Base-by-base conservation (phyloP, 495 filamentous ascomycete genomes). In the Hypoxylon intermedium region DNA sequence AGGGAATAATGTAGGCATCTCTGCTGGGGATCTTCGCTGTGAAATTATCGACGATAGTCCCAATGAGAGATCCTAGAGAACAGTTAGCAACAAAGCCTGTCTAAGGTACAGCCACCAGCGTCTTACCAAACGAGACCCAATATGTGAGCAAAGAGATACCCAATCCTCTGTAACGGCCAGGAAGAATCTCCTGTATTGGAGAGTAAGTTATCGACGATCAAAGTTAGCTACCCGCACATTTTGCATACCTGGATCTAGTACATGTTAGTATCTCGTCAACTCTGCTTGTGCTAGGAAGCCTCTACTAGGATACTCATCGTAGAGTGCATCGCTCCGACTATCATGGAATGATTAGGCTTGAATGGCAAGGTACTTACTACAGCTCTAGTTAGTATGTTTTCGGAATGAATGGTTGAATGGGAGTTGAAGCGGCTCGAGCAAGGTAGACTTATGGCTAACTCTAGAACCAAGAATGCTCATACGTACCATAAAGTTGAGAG, bases 31-130 rank as follows among this genome's bases (percentile, higher is more conserved):
- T 74, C 37, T 73, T 74, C 5, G 75, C 71, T 0, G 84, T 83
- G 54, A 79, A 80, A 64, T 85, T 86, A 68, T 87, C 85, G 45
- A 88, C 75, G 18, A 86, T 78, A n/a, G 85, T 83, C 24, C 84
- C 85, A 50, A 87, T 72, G 12, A 87, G 75, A 6, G 80, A 63
- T 11, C 68, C 68, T 71, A 24, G 9, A 38, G 28, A 23, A 1
- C 6, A 12, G 41, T 24, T 53, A 45, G 53, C 12, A 20, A 45
- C 9, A 16, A 9, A 3, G 40, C 9, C 13, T 2, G 12, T 6
- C 13, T 19, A 0, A 19, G 2, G 33, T 23, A 2, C 6, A 4
- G 2, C 4, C 7, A 23, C 16, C n/a, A 33, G 4, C 2, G 7
- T 33, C 62, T 55, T 73, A 63, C 75, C 77, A 24, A 78, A 70